Conservation (phyloP, 2,329 filamentous ascomycete genomes). For the Trichoderma brevicompactum region DNA sequence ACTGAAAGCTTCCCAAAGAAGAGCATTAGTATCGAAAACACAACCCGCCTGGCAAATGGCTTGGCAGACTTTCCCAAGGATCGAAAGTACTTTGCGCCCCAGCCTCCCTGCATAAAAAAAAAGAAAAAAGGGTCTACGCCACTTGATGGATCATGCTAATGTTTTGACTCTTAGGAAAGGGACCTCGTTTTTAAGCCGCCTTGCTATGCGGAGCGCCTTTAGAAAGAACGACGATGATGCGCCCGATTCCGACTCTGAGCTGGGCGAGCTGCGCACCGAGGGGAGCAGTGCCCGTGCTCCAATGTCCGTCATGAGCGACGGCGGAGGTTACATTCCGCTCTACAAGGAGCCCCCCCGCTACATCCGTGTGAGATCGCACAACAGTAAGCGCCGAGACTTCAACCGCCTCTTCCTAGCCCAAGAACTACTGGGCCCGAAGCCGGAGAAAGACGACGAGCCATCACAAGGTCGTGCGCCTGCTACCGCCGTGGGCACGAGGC, state of each 20-base stretch:
- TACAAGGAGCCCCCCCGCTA: conserved; percentile 90
- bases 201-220: conserved; percentile 72
- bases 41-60: conserved; percentile 43
- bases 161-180: conserved; percentile 66
- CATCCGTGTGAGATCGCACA: conserved; percentile 79
- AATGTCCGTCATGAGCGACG: conserved; percentile 71
- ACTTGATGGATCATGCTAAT: conserved; percentile 28
- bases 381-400: conserved; percentile 83
- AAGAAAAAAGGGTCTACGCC: too few species aligned
- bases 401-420: conserved; percentile 90
- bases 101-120: too few species aligned
- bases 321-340: conserved; percentile 76
- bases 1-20: conserved; percentile 47
- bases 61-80: conserved; percentile 59
- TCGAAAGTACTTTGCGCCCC: conserved; percentile 59
- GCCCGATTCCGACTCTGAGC: conserved; percentile 70
- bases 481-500: conserved; percentile 48
- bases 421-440: conserved; percentile 71
- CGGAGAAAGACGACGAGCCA: conserved; percentile 38
- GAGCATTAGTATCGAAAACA: conserved; percentile 49
- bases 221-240: conserved; percentile 67
- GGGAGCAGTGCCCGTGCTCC: conserved; percentile 84
- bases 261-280: conserved; percentile 70
- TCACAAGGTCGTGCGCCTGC: conserved; percentile 40
- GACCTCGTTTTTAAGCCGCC: conserved; percentile 84